Evolutionary conservation across 768 basidiomycete genomes (phyloP), one percentile per base, ranked within the genome.

Genomic region (Trametopsis cervina): DNA sequence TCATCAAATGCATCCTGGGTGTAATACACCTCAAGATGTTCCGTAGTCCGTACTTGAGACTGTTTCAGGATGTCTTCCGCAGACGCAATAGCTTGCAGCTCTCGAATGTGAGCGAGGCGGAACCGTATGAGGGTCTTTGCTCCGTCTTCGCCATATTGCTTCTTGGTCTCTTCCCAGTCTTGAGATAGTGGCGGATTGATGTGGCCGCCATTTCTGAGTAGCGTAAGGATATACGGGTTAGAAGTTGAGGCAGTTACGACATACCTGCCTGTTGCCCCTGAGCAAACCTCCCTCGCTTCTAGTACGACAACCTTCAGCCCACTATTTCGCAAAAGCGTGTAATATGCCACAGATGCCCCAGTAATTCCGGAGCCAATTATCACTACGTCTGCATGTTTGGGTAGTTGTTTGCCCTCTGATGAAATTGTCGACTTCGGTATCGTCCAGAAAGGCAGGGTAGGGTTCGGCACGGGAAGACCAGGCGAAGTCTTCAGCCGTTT

Each of bases 311-410:
- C 62, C 29, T 67, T 64, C 12, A 77, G 50, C 23, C 59, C 46
- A 5, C 53, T 47, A 22, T 59, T 61, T 21, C 57, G 60, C 35
- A 71, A 66, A 13, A 88, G 66, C 20, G 83, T 51, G 7, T 74
- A 72, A 52, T 78, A 73, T 4, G 76, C 79, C 39, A 85, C 61
- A 1, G 80, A 71, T 0, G 82, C 71, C 3, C 85, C 85, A 0
- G 86, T 81, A 49, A 89, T 84, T 0, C 87, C 87, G n/a, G 81
- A 83, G 2, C 87, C 87, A 46, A 89, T 75, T 43, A 89, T 69
- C 21, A 87, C 78, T 2, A 89, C 64, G 53, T 89, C 88, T 4
- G 76, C 82, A 42, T 80, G 65, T 0, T 57, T 52, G 4, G 77
- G 80, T 5, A 70, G 55, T n/a, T 39, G 51, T 1, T 58, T 57